phyloP scores from a whole-genome alignment of 2,329 filamentous ascomycete species.

The Monosporascus sp. region DNA sequence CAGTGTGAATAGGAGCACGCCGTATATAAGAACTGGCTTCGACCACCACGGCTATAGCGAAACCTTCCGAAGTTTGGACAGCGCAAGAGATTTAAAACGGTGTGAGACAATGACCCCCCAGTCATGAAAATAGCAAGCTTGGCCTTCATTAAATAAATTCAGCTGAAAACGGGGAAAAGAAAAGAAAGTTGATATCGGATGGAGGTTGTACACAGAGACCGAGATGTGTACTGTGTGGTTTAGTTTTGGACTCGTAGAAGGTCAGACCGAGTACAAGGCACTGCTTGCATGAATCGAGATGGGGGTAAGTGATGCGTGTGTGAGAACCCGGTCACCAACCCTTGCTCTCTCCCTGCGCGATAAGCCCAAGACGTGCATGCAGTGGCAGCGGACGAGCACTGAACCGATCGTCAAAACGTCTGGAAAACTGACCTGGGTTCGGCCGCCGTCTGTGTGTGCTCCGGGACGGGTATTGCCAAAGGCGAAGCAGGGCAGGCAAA shows the following conservation, averaged over 20 bases:
- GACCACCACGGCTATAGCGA: neutral
- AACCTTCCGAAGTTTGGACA: neutral
- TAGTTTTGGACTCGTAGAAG: neutral
- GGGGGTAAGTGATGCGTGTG: neutral
- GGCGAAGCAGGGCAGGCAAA: neutral
- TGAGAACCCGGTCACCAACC: neutral
- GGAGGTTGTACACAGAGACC: neutral
- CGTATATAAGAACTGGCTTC: neutral
- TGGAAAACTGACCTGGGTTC: neutral
- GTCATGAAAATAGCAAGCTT: neutral
- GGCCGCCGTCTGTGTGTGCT: no score
- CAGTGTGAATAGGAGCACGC: neutral
- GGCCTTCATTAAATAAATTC: conserved; percentile 4
- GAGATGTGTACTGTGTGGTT: neutral
- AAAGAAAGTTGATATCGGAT: conserved; percentile 1
- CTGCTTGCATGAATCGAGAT: neutral
- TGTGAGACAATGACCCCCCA: conserved; percentile 1
- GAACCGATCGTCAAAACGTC: neutral
- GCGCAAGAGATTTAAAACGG: neutral
- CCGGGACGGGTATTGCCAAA: neutral
- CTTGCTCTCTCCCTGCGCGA: neutral
- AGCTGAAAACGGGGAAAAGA: neutral
- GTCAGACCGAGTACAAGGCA: neutral
- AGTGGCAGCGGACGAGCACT: no score
- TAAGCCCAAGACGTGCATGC: neutral